Evolutionary conservation across 306 rosid species (phyloP).

Genomic region (Prinsepia uniflora): DNA sequence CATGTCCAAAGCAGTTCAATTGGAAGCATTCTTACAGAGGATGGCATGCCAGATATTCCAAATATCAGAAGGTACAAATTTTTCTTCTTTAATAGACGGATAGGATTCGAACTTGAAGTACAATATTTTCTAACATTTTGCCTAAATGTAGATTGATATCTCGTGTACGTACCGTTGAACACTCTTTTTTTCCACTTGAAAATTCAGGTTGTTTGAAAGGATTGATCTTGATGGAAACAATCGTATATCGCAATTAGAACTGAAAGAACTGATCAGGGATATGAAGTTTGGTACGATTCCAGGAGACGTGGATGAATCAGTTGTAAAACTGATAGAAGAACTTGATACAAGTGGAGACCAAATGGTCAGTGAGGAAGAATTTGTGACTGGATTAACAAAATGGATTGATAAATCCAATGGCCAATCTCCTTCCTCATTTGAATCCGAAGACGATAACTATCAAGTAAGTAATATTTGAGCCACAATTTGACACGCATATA

Average conservation of each 20-base stretch:
- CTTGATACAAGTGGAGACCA: constrained; percentile 23
- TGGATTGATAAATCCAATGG: constrained; percentile 14
- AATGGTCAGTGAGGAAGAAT: constrained; percentile 17
- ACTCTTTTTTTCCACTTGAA: not conserved
- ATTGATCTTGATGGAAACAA: constrained; percentile 23
- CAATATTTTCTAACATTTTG: not conserved
- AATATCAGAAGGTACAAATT: constrained; percentile 11
- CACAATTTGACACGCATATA: no score
- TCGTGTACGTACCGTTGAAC: not conserved
- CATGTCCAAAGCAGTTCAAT: constrained; percentile 15
- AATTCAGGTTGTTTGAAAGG: constrained; percentile 18
- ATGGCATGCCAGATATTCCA: constrained; percentile 9
- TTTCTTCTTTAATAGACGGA: no score
- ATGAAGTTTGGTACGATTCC: constrained; percentile 14
- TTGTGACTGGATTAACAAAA: constrained; percentile 14
- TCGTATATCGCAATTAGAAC: constrained; percentile 7
- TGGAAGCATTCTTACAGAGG: constrained; percentile 3
- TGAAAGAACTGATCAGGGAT: constrained; percentile 13
- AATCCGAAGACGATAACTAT: constrained; percentile 15
- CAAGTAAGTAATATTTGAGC: constrained; percentile 5
- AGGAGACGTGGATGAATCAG: constrained; percentile 4
- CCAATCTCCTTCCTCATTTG: not conserved
- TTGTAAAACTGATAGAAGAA: constrained; percentile 15
- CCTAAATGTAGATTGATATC: not conserved
- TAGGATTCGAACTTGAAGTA: no score